Evolutionary conservation across 1,284 basidiomycete species (phyloP).

Genomic region (Pascua guehoae): DNA sequence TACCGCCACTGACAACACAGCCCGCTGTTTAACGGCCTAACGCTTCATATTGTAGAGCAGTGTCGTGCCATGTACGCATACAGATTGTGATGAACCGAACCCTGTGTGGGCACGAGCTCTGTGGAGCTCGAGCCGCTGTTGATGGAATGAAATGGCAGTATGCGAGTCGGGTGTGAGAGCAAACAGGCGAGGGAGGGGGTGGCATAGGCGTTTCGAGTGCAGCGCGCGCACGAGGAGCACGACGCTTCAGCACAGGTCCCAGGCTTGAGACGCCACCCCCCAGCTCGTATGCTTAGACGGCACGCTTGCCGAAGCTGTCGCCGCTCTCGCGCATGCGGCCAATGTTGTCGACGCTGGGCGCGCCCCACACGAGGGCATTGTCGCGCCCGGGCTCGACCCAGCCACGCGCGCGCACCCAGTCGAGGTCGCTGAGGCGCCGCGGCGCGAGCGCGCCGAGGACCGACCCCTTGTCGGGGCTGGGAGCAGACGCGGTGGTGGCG

Average conservation of each 20-base stretch:
- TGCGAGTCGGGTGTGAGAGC: neutral
- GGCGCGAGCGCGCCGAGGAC: slow-evolving; percentile 15
- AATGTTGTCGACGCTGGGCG: slow-evolving; percentile 35
- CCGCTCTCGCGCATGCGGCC: slow-evolving; percentile 23
- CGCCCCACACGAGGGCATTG: slow-evolving; percentile 41
- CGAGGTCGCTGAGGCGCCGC: slow-evolving; percentile 30
- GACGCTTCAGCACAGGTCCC: no score
- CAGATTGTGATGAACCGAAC: no score
- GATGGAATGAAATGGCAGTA: neutral
- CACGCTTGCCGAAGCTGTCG: neutral
- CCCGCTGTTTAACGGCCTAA: slow-evolving; percentile 2
- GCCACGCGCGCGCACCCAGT: slow-evolving; percentile 33
- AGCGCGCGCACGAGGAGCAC: no score
- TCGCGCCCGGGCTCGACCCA: slow-evolving; percentile 30
- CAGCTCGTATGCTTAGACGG: neutral
- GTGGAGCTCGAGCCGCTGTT: no score
- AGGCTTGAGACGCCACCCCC: neutral
- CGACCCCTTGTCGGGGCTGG: no score
- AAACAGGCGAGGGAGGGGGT: neutral
- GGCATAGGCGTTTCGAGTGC: neutral
- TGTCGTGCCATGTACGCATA: slow-evolving; percentile 21
- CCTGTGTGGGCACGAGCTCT: no score
- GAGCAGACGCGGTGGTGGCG: neutral
- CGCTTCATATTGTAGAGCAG: slow-evolving; percentile 10
- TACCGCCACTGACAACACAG: neutral